Evolutionary conservation across 2,329 filamentous ascomycete genomes (phyloP).

Genomic region (Fusarium cicatricum): DNA sequence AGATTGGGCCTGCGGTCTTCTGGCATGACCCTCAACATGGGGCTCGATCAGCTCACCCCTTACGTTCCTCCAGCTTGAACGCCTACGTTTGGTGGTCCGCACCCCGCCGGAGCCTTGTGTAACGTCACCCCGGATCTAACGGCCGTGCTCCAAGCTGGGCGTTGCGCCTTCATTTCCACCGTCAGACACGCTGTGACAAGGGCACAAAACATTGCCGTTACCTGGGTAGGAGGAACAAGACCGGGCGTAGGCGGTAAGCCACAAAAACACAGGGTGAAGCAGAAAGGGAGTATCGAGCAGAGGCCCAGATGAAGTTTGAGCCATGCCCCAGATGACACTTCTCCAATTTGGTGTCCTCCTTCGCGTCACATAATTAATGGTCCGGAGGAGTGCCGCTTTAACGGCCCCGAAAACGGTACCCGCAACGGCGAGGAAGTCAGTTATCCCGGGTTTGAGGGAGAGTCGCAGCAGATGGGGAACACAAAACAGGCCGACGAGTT

Average conservation of each 20-base stretch:
- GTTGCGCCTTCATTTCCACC: not conserved
- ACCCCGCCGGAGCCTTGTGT: conserved; percentile 10
- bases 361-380: conserved; percentile 7
- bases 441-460: not conserved
- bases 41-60: not conserved
- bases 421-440: conserved; percentile 2
- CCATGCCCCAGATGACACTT: not conserved
- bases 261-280: not conserved
- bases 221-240: too few relatives aligned
- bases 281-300: not conserved
- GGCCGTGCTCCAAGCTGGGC: not conserved
- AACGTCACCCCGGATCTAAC: conserved; percentile 2
- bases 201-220: too few relatives aligned
- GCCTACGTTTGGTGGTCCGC: conserved; percentile 4
- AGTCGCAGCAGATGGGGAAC: not conserved
- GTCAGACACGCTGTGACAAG: not conserved
- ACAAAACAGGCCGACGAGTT: not conserved
- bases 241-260: too few relatives aligned
- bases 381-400: conserved; percentile 16
- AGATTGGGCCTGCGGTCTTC: conserved; percentile 1
- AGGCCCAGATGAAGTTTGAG: not conserved
- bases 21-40: not conserved
- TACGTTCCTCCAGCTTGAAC: not conserved
- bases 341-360: conserved; percentile 1
- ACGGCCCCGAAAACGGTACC: not conserved